Percentiles rank a stretch among this genome's conserved stretches.
These are phyloP conservation scores for Dichomitus squalens DNA, from an alignment of 1,284 basidiomycete genomes.

Conservation along the genomic window DNA sequence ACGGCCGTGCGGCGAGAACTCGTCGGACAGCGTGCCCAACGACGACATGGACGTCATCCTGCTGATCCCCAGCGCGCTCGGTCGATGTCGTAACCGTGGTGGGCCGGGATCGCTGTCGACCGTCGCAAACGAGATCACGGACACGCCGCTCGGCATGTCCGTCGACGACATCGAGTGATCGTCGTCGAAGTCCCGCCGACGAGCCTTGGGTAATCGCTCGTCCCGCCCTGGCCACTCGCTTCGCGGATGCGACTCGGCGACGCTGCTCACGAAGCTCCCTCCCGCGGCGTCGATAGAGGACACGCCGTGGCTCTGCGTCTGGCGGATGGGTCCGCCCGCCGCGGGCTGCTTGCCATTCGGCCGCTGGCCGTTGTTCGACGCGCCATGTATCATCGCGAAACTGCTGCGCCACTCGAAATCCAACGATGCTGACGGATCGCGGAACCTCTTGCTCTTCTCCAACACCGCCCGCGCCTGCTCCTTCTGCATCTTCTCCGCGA, in stretches of 20 bases:
- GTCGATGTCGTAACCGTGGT: slow-evolving; percentile 59
- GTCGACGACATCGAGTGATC: slow-evolving; percentile 90
- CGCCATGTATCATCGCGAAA: slow-evolving; percentile 38
- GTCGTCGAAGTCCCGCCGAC: slow-evolving; percentile 83
- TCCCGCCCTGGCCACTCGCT: slow-evolving; percentile 54
- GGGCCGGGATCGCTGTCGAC: slow-evolving; percentile 86
- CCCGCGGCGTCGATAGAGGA: slow-evolving; percentile 61
- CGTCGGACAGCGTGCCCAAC: slow-evolving; percentile 68
- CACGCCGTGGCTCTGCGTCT: slow-evolving; percentile 47
- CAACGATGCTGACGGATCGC: slow-evolving; percentile 51
- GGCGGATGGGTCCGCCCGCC: slow-evolving; percentile 60
- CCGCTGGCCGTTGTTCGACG: slow-evolving; percentile 37
- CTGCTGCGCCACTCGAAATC: slow-evolving; percentile 63
- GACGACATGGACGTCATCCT: slow-evolving; percentile 79
- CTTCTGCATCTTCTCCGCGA: slow-evolving; percentile 70
- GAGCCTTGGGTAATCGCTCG: slow-evolving; percentile 73
- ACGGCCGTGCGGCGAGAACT: slow-evolving; percentile 71
- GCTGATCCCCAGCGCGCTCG: slow-evolving; percentile 63
- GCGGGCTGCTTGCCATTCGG: slow-evolving; percentile 42
- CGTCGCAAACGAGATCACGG: slow-evolving; percentile 75
- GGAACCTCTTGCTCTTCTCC: slow-evolving; percentile 84
- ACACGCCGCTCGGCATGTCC: slow-evolving; percentile 76
- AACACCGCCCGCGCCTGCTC: slow-evolving; percentile 96
- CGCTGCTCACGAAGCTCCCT: slow-evolving; percentile 50
- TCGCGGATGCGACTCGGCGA: slow-evolving; percentile 36